phyloP scores from a whole-genome alignment of 176 grass and related monocot species.

The Ensete glaucum region DNA sequence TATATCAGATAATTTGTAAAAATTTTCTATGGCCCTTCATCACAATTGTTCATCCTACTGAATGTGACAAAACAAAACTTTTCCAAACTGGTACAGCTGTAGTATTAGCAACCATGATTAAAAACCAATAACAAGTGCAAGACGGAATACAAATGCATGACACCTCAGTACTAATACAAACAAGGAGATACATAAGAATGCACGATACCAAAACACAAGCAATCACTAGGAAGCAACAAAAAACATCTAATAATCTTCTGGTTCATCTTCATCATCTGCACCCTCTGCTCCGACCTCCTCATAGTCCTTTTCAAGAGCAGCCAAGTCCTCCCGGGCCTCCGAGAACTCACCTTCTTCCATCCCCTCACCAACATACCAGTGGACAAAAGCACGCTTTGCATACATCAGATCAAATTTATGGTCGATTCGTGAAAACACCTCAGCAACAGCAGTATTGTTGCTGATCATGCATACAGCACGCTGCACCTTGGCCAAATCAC shows the following conservation, averaged over 20 bases:
- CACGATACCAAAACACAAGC: background rate
- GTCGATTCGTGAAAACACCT: conserved; percentile 77
- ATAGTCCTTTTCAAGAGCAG: conserved; percentile 79
- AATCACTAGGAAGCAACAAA: background rate
- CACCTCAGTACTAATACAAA: background rate
- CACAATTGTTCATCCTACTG: too few relatives aligned
- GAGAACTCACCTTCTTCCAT: conserved; percentile 93
- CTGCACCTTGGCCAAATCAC: conserved; percentile 85
- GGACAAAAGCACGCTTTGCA: conserved; percentile 67
- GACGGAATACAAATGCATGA: background rate
- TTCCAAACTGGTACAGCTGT: background rate
- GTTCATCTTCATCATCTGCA: conserved; percentile 52
- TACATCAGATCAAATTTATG: conserved; percentile 92
- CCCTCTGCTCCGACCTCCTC: conserved; percentile 75
- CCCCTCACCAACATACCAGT: conserved; percentile 83
- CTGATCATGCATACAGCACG: conserved; percentile 90
- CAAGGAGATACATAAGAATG: background rate
- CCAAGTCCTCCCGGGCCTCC: conserved; percentile 73
- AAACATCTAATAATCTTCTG: conserved; percentile 55
- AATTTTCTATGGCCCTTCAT: too few relatives aligned
- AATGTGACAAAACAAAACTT: too few relatives aligned
- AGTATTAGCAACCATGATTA: background rate
- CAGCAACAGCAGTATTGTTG: conserved; percentile 82
- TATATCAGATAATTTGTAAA: too few relatives aligned
- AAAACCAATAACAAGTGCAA: background rate